Percentiles rank a stretch among this genome's conserved stretches.
Conservation (phyloP, 441 rosid species). For the Aleurites moluccanus region DNA sequence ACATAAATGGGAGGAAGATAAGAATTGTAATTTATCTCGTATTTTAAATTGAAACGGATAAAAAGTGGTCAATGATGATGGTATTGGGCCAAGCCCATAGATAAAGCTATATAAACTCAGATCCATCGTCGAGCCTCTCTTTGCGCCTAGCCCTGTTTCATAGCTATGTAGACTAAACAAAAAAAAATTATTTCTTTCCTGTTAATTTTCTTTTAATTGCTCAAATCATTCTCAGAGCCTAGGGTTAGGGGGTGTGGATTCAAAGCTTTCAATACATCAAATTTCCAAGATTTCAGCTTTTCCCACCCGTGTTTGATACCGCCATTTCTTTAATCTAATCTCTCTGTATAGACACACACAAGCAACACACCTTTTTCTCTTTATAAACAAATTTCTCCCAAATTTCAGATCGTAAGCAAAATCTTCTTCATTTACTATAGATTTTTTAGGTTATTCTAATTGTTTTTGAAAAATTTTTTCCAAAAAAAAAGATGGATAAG, state of each 20-base stretch:
- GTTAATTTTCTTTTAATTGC: neutral
- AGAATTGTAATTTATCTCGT: too few species aligned
- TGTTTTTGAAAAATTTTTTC: neutral
- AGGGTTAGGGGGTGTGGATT: constrained; percentile 8
- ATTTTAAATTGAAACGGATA: too few species aligned
- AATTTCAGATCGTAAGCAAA: neutral
- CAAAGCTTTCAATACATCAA: neutral
- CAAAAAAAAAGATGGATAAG: neutral
- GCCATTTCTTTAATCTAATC: neutral
- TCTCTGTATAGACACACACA: neutral
- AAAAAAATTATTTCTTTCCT: neutral
- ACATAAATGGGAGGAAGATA: too few species aligned
- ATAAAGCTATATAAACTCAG: neutral
- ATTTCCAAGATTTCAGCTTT: neutral
- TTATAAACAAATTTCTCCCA: neutral
- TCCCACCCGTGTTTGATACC: constrained; percentile 1
- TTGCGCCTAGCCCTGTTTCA: constrained; percentile 15
- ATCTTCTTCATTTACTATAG: neutral
- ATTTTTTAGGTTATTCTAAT: neutral
- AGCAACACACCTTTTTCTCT: too few species aligned
- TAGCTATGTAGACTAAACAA: neutral
- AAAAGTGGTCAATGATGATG: too few species aligned
- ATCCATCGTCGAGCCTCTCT: neutral
- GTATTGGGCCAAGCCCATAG: too few species aligned
- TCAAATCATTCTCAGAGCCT: constrained; percentile 5